phyloP scores from a whole-genome alignment of 1,284 basidiomycete species.

The Puccinia polysora region DNA sequence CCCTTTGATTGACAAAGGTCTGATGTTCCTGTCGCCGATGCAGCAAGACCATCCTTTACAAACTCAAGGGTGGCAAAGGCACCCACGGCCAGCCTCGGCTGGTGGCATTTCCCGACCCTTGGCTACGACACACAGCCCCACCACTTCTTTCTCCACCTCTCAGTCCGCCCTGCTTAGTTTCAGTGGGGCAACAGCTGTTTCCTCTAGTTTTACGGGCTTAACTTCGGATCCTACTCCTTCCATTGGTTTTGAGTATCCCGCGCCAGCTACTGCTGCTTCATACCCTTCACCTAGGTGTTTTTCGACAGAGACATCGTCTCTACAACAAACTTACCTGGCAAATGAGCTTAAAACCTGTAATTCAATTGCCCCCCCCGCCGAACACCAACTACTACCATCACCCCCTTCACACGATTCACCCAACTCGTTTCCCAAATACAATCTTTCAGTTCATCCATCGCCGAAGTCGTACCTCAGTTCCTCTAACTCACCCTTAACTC shows the following conservation, averaged over 20 bases:
- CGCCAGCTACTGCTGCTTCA: constrained; percentile 5
- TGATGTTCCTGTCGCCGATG: not conserved
- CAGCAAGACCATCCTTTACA: constrained; percentile 5
- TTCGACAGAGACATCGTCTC: not conserved
- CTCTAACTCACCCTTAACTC: constrained; percentile 15
- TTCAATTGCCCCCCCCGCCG: not conserved
- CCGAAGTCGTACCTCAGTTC: constrained; percentile 7
- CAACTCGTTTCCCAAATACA: not conserved
- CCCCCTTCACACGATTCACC: constrained; percentile 7
- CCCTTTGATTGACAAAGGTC: not conserved
- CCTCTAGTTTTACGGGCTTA: not conserved
- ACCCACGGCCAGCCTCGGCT: constrained; percentile 1
- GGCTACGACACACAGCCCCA: not conserved
- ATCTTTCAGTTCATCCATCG: not conserved
- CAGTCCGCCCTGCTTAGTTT: not conserved
- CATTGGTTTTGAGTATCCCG: constrained; percentile 19
- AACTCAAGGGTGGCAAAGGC: not conserved
- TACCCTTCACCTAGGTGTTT: constrained; percentile 10
- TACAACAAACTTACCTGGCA: not conserved
- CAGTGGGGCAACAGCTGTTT: not conserved
- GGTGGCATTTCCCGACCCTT: constrained; percentile 7
- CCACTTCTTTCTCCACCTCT: constrained; percentile 12
- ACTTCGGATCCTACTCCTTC: constrained; percentile 3
- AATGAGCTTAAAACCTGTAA: not conserved
- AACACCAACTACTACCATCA: constrained; percentile 5